Percentiles rank a stretch among this genome's conserved stretches.
These are phyloP conservation scores for Castanea crenata DNA, from an alignment of 306 rosid species.

Conservation along the genomic window DNA sequence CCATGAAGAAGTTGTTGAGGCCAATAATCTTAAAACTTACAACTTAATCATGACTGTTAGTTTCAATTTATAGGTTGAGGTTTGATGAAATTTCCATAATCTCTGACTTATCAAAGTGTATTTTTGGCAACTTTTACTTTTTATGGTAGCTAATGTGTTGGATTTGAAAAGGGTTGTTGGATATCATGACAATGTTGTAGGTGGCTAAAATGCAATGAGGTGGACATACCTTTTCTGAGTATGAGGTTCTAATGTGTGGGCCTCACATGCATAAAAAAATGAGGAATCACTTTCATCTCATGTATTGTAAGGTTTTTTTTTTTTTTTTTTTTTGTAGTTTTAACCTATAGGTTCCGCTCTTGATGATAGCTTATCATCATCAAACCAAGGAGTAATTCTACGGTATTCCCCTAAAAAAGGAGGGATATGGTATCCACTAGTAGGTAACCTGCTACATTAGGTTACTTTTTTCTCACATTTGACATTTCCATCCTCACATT, in stretches of 20 bases:
- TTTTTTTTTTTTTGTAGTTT: too few species aligned
- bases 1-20: too few species aligned
- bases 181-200: neutral
- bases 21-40: neutral
- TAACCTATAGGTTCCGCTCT: too few species aligned
- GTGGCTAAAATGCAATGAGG: slow-evolving; percentile 9
- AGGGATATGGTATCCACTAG: too few species aligned
- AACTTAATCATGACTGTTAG: neutral
- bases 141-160: neutral
- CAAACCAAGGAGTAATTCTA: too few species aligned
- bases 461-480: too few species aligned
- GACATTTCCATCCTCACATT: too few species aligned
- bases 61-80: neutral
- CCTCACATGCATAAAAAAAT: neutral
- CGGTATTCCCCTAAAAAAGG: too few species aligned
- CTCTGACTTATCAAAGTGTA: neutral
- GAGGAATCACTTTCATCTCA: too few species aligned
- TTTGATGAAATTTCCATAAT: neutral
- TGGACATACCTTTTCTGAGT: neutral
- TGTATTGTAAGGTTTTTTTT: too few species aligned
- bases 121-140: neutral
- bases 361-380: too few species aligned
- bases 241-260: neutral
- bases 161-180: neutral
- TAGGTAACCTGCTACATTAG: too few species aligned